These are phyloP conservation scores for Aureobasidium pullulans DNA, from an alignment of 2,329 filamentous ascomycete species.

Conservation along the genomic window DNA sequence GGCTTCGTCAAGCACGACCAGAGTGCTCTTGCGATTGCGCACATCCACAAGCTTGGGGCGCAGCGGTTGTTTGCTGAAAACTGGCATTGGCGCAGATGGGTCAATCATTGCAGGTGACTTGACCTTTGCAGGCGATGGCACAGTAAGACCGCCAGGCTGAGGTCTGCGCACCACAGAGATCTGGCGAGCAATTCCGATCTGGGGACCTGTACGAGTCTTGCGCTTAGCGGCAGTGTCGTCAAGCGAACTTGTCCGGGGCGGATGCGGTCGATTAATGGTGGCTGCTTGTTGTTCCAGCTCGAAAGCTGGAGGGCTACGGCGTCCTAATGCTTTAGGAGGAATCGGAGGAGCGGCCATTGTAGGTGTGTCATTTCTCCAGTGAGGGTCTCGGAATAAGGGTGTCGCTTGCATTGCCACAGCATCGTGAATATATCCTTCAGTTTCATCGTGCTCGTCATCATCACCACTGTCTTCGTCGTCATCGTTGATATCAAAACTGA, in stretches of 20 bases:
- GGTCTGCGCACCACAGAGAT: conserved; percentile 20
- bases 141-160: neutral
- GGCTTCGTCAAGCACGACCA: conserved; percentile 23
- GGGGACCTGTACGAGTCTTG: conserved; percentile 7
- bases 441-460: neutral
- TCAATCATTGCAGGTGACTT: neutral
- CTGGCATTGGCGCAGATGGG: conserved; percentile 12
- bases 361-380: conserved; percentile 1
- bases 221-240: neutral
- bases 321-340: conserved; percentile 9
- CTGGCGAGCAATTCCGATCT: conserved; percentile 24
- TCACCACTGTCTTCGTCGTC: neutral
- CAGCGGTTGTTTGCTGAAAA: conserved; percentile 23
- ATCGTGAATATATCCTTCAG: neutral
- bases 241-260: conserved; percentile 8
- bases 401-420: conserved; percentile 4
- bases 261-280: neutral
- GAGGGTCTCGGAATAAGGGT: neutral
- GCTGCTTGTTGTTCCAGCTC: neutral
- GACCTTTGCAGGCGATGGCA: neutral
- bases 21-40: conserved; percentile 26
- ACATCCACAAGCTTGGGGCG: conserved; percentile 27
- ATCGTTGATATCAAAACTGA: conserved; percentile 14
- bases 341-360: neutral
- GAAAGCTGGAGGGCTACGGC: neutral